Conservation (phyloP, 164 flowering plant species). For the Vitis cinerea region DNA sequence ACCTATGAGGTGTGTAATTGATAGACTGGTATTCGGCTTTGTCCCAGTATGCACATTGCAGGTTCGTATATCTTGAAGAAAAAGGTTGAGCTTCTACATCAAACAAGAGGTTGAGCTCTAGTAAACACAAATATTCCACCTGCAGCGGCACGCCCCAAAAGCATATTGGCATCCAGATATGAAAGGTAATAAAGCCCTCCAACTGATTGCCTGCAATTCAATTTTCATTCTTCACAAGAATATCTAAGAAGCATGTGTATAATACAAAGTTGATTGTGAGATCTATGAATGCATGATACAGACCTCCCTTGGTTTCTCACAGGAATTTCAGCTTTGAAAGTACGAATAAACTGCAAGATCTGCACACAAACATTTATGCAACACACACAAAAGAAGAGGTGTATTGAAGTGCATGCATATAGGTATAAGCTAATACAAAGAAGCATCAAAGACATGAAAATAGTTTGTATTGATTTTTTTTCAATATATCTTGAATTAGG, state of each 20-base stretch:
- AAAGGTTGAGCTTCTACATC: slow-evolving; percentile 5
- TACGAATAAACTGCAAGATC: slow-evolving; percentile 79
- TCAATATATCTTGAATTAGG: too few relatives aligned
- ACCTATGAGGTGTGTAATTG: too few relatives aligned
- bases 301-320: slow-evolving; percentile 65
- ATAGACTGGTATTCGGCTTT: too few relatives aligned
- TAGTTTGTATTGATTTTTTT: too few relatives aligned
- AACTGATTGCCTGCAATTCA: slow-evolving; percentile 48
- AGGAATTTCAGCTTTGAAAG: slow-evolving; percentile 76
- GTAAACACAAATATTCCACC: slow-evolving; percentile 90
- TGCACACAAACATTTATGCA: slow-evolving; percentile 23
- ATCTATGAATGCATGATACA: background rate
- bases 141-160: slow-evolving; percentile 87
- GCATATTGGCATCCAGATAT: slow-evolving; percentile 78
- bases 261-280: background rate
- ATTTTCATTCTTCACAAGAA: slow-evolving; percentile 2
- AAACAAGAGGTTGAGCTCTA: slow-evolving; percentile 61
- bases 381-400: background rate
- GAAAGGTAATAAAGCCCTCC: slow-evolving; percentile 93
- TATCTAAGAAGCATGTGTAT: background rate
- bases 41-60: too few relatives aligned
- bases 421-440: too few relatives aligned
- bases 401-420: too few relatives aligned
- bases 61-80: too few relatives aligned
- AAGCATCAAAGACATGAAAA: too few relatives aligned